Percentiles rank a stretch among this genome's conserved stretches.
These are phyloP conservation scores for Speleostelium caveatum DNA, from an alignment of 78 protist genomes.

Conservation along the genomic window DNA sequence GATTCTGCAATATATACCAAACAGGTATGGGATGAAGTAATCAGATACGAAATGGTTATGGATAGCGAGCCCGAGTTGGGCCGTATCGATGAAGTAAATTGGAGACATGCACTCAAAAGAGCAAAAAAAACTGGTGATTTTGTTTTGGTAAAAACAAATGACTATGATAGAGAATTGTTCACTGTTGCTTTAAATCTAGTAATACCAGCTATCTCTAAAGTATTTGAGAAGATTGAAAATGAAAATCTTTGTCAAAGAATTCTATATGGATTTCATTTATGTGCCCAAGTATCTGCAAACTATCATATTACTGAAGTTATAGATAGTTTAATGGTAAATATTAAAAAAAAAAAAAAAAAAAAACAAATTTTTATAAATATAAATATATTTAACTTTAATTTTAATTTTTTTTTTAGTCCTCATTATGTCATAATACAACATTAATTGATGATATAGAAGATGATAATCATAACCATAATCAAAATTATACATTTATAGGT, in stretches of 20 bases:
- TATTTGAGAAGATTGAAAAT: slow-evolving; percentile 75
- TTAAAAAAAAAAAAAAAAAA: too few relatives aligned
- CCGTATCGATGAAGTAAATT: background rate
- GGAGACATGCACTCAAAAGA: slow-evolving; percentile 46
- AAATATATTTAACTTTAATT: slow-evolving; percentile 40
- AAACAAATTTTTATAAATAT: too few relatives aligned
- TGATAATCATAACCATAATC: background rate
- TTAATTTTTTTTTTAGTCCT: background rate
- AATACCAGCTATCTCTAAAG: slow-evolving; percentile 73
- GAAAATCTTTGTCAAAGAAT: slow-evolving; percentile 44
- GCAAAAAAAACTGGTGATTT: slow-evolving; percentile 9
- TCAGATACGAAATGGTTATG: background rate
- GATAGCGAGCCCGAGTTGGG: slow-evolving; percentile 47
- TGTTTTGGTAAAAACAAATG: slow-evolving; percentile 21
- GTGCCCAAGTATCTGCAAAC: slow-evolving; percentile 80
- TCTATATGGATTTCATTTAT: slow-evolving; percentile 73
- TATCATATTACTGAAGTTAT: slow-evolving; percentile 62
- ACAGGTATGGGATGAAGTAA: slow-evolving; percentile 1
- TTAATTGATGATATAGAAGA: slow-evolving; percentile 16
- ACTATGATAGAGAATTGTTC: slow-evolving; percentile 66
- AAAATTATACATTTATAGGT: slow-evolving; percentile 37
- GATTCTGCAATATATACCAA: background rate
- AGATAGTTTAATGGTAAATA: slow-evolving; percentile 74
- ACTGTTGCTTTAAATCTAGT: slow-evolving; percentile 33
- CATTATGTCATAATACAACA: slow-evolving; percentile 60